These are phyloP conservation scores for Bipolaris zeicola DNA, from an alignment of 2,329 filamentous ascomycete genomes.

Conservation along the genomic window DNA sequence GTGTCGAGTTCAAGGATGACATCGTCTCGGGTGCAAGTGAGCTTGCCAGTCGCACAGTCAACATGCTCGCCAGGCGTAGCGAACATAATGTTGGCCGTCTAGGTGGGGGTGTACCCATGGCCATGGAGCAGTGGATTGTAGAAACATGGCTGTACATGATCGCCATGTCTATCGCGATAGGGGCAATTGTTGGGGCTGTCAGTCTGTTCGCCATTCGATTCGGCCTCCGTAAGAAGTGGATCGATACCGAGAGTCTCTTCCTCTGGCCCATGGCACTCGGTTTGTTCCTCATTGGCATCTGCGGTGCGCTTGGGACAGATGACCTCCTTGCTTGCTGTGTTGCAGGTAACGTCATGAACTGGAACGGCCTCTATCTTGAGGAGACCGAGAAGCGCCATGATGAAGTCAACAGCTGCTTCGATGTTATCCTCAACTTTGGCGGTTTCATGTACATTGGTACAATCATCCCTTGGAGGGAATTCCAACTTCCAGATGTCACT, in stretches of 20 bases:
- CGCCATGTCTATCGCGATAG: slow-evolving; percentile 59
- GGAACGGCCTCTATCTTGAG: slow-evolving; percentile 64
- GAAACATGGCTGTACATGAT: slow-evolving; percentile 67
- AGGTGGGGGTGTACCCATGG: slow-evolving; percentile 58
- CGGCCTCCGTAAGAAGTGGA: slow-evolving; percentile 51
- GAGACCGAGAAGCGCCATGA: slow-evolving; percentile 64
- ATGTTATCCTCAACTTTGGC: slow-evolving; percentile 64
- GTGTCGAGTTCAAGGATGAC: slow-evolving; percentile 33
- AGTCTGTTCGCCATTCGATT: slow-evolving; percentile 56
- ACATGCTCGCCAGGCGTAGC: slow-evolving; percentile 15
- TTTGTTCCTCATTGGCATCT: slow-evolving; percentile 63
- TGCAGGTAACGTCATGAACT: slow-evolving; percentile 65
- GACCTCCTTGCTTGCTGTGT: slow-evolving; percentile 67
- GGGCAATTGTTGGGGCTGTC: slow-evolving; percentile 57
- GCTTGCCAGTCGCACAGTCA: slow-evolving; percentile 3
- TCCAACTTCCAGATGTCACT: slow-evolving; percentile 59
- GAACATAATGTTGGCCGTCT: slow-evolving; percentile 56
- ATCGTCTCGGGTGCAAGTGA: slow-evolving; percentile 1
- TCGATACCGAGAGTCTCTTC: slow-evolving; percentile 59
- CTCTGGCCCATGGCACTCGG: slow-evolving; percentile 56
- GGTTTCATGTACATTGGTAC: slow-evolving; percentile 66
- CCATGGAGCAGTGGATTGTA: slow-evolving; percentile 63
- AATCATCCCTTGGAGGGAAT: slow-evolving; percentile 62
- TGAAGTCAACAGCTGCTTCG: slow-evolving; percentile 64
- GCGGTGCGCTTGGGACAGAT: slow-evolving; percentile 61